These are phyloP conservation scores for Thecaphora thlaspeos DNA, from an alignment of 1,284 basidiomycete species.

Conservation along the genomic window DNA sequence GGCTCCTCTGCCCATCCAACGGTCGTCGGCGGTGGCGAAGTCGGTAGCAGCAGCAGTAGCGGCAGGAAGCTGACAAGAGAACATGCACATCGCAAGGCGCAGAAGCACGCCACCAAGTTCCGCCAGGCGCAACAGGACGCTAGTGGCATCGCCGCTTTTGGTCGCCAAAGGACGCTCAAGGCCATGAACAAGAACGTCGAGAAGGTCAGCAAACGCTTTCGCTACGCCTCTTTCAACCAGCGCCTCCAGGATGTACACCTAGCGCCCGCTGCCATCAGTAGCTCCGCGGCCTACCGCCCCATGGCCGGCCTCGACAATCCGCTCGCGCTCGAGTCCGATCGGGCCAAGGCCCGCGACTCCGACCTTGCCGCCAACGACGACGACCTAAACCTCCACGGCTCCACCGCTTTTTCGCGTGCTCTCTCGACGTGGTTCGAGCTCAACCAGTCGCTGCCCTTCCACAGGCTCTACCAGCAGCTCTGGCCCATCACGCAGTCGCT, in stretches of 20 bases:
- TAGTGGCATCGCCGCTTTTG: slow-evolving; percentile 23
- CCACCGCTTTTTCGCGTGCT: slow-evolving; percentile 42
- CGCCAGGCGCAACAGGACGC: slow-evolving; percentile 29
- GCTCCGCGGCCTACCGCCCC: slow-evolving; percentile 31
- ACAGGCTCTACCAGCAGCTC: slow-evolving; percentile 34
- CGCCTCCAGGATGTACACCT: slow-evolving; percentile 52
- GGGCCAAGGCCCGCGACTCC: neutral
- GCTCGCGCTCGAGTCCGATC: slow-evolving; percentile 8
- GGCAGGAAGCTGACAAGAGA: slow-evolving; percentile 30
- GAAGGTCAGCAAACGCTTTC: slow-evolving; percentile 35
- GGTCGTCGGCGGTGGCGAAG: no score
- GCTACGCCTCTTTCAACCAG: slow-evolving; percentile 57
- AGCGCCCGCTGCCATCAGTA: slow-evolving; percentile 31
- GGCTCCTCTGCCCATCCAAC: neutral
- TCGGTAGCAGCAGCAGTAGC: neutral
- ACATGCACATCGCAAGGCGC: slow-evolving; percentile 28
- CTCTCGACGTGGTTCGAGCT: slow-evolving; percentile 53
- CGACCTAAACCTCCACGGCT: slow-evolving; percentile 31
- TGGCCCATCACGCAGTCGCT: slow-evolving; percentile 40
- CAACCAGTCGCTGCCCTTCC: slow-evolving; percentile 53
- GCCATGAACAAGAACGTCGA: slow-evolving; percentile 35
- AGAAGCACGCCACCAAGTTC: slow-evolving; percentile 28
- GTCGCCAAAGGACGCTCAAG: slow-evolving; percentile 35
- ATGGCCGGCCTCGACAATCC: slow-evolving; percentile 46
- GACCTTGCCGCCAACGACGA: slow-evolving; percentile 9